Evolutionary conservation across 2,329 filamentous ascomycete genomes (phyloP).

Genomic region (Aspergillus carbonarius): DNA sequence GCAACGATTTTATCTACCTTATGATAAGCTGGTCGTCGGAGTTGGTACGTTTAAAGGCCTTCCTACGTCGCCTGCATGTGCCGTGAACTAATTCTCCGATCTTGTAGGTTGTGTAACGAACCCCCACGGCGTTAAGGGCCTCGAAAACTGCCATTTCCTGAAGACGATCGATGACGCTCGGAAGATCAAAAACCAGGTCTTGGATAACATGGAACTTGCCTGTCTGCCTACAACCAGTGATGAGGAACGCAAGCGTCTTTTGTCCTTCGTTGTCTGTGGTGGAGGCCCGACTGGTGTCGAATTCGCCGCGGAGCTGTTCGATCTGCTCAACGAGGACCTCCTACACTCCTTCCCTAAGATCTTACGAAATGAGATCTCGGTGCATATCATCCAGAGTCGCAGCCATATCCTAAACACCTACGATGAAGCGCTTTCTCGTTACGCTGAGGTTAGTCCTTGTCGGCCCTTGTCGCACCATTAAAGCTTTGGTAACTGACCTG

Average conservation of each 20-base stretch:
- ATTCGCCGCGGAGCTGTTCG: conserved; percentile 93
- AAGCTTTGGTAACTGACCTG: background rate
- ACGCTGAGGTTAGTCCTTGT: conserved; percentile 65
- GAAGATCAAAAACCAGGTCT: conserved; percentile 80
- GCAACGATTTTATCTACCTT: conserved; percentile 86
- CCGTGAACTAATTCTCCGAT: conserved; percentile 8
- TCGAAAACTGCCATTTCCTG: conserved; percentile 91
- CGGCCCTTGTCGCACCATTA: background rate
- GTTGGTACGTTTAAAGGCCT: conserved; percentile 57
- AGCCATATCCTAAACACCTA: conserved; percentile 98
- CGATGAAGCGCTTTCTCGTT: conserved; percentile 88
- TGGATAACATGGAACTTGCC: conserved; percentile 85
- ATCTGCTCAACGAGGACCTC: conserved; percentile 93
- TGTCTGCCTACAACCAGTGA: conserved; percentile 91
- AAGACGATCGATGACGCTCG: conserved; percentile 94
- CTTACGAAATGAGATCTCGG: conserved; percentile 94
- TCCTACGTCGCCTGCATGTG: background rate
- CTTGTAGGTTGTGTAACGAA: conserved; percentile 75
- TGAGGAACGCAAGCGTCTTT: conserved; percentile 77
- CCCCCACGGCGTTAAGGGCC: conserved; percentile 89
- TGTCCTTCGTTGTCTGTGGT: conserved; percentile 95
- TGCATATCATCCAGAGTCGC: conserved; percentile 93
- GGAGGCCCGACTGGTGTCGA: conserved; percentile 96
- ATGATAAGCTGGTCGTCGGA: conserved; percentile 92
- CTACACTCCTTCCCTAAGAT: conserved; percentile 80